phyloP scores from a whole-genome alignment of 2,329 filamentous ascomycete species.

The Grosmannia serpens region DNA sequence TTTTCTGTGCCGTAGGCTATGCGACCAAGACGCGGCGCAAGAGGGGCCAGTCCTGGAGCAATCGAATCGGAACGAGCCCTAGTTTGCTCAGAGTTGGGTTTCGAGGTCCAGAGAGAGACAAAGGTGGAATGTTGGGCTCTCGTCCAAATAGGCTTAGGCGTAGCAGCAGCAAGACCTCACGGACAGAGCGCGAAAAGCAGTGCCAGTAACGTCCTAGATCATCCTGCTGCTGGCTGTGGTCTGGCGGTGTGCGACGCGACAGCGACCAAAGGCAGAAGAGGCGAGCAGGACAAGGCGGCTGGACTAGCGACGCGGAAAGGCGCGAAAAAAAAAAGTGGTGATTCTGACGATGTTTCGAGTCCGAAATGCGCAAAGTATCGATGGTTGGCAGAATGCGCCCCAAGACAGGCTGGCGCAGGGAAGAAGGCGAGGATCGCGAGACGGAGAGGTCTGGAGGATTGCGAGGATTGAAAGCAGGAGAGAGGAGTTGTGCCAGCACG shows the following conservation, averaged over 20 bases:
- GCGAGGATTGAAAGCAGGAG: not conserved
- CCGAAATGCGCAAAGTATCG: not conserved
- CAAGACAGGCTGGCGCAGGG: not conserved
- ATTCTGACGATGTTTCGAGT: not conserved
- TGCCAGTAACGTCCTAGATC: not conserved
- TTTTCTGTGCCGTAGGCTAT: not conserved
- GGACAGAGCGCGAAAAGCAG: not conserved
- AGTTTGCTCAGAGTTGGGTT: not conserved
- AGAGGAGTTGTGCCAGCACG: not conserved
- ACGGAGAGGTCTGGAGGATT: not conserved
- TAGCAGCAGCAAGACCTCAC: not conserved
- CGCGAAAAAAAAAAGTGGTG: not conserved
- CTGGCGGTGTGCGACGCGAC: not conserved
- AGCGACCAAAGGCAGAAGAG: not conserved
- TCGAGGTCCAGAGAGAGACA: not conserved
- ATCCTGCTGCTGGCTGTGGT: not conserved
- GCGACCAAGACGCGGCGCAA: not conserved
- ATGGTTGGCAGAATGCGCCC: not conserved
- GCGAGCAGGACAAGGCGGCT: not conserved
- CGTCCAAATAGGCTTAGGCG: not conserved
- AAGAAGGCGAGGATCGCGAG: not conserved
- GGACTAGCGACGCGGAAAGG: not conserved
- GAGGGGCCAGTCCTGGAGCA: not conserved
- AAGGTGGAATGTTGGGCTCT: no score
- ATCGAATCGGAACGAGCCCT: not conserved